These are phyloP conservation scores for Arthroderma sp. DNA, from an alignment of 2,329 filamentous ascomycete genomes.

Conservation along the genomic window DNA sequence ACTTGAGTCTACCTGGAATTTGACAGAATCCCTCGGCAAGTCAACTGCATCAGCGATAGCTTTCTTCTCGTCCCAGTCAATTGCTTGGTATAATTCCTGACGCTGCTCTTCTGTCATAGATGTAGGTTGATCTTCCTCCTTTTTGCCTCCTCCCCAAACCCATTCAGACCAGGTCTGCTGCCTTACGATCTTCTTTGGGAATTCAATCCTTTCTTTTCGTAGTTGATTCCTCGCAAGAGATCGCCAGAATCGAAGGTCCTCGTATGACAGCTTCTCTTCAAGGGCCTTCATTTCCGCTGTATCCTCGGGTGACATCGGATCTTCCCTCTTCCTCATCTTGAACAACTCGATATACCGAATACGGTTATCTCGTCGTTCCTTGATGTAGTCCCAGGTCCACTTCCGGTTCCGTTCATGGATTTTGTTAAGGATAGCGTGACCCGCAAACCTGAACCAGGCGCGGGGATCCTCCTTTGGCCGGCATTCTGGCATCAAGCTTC, in stretches of 20 bases:
- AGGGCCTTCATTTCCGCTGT: constrained; percentile 59
- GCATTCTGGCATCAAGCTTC: constrained; percentile 75
- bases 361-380: constrained; percentile 80
- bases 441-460: constrained; percentile 88
- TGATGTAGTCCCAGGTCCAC: constrained; percentile 96
- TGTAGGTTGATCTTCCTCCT: constrained; percentile 59
- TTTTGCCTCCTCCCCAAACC: constrained; percentile 69
- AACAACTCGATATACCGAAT: constrained; percentile 83
- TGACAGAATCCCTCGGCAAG: constrained; percentile 77
- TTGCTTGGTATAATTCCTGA: constrained; percentile 91
- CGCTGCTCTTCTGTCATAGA: constrained; percentile 92
- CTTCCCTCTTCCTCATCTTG: constrained; percentile 78
- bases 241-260: constrained; percentile 94
- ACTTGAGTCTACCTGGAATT: constrained; percentile 82
- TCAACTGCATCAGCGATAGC: constrained; percentile 79
- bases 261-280: constrained; percentile 81
- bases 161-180: constrained; percentile 84
- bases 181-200: constrained; percentile 51
- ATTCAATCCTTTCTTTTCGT: constrained; percentile 83
- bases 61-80: constrained; percentile 96
- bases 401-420: constrained; percentile 87
- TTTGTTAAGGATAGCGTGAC: constrained; percentile 75
- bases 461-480: constrained; percentile 77
- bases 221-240: constrained; percentile 88
- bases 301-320: constrained; percentile 56